phyloP scores from a whole-genome alignment of 2,329 filamentous ascomycete genomes.

The Magnaporthiopsis poae region DNA sequence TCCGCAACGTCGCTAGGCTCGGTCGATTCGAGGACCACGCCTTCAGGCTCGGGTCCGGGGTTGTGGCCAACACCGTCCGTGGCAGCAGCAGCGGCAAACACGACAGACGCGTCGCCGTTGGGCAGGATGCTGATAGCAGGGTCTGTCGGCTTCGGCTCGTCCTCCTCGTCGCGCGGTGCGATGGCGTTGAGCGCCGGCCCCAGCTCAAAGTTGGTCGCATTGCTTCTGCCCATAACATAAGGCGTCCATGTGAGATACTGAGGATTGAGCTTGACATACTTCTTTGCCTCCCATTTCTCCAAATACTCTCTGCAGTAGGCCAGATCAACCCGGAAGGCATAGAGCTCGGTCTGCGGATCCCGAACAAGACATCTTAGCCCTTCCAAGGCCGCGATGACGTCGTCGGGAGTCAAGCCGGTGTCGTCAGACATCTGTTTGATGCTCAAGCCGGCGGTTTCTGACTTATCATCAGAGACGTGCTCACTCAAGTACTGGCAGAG shows the following conservation, averaged over 20 bases:
- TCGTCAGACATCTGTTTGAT: constrained; percentile 68
- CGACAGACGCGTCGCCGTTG: constrained; percentile 23
- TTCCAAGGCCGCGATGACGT: constrained; percentile 88
- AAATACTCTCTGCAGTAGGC: constrained; percentile 81
- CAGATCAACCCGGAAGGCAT: constrained; percentile 79
- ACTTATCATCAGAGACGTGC: constrained; percentile 30
- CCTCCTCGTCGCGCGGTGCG: constrained; percentile 72
- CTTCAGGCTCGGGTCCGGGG: constrained; percentile 15
- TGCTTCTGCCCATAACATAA: constrained; percentile 87
- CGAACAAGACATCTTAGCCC: constrained; percentile 79
- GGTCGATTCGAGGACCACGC: constrained; percentile 14
- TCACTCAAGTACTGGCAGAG: constrained; percentile 74
- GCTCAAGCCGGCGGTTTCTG: constrained; percentile 41
- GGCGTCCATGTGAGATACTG: constrained; percentile 85
- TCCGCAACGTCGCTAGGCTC: constrained; percentile 14
- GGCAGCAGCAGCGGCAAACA: background rate
- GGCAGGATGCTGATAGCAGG: constrained; percentile 21
- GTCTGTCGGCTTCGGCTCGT: constrained; percentile 30
- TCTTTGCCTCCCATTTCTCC: constrained; percentile 77
- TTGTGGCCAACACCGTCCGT: constrained; percentile 5
- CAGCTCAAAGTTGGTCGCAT: constrained; percentile 72
- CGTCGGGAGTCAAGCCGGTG: constrained; percentile 91
- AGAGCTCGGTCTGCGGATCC: constrained; percentile 78
- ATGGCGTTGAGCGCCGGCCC: constrained; percentile 75
- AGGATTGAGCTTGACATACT: constrained; percentile 74